Evolutionary conservation across 2,329 filamentous ascomycete species (phyloP).

Genomic region (Diaporthe citriasiana): DNA sequence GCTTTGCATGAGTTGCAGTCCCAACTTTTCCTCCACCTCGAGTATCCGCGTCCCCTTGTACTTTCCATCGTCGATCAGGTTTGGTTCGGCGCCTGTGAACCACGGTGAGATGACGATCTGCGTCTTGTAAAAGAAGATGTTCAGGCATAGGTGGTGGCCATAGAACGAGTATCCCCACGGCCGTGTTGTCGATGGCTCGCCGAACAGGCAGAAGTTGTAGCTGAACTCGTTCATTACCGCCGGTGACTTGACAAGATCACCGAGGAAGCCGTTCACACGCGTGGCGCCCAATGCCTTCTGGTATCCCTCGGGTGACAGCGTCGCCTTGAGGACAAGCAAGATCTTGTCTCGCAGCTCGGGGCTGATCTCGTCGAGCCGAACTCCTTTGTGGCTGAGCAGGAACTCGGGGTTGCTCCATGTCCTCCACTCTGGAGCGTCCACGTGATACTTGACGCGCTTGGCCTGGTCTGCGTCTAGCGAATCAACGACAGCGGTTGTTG

Average conservation of each 20-base stretch:
- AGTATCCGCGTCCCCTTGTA: constrained; percentile 76
- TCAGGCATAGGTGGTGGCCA: constrained; percentile 83
- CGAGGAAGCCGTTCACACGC: constrained; percentile 82
- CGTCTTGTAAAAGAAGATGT: constrained; percentile 74
- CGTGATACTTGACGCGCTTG: constrained; percentile 66
- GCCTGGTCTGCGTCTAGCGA: constrained; percentile 64
- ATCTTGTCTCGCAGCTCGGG: constrained; percentile 61
- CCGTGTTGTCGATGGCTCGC: constrained; percentile 65
- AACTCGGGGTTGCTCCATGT: constrained; percentile 82
- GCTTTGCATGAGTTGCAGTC: constrained; percentile 78
- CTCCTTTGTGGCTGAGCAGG: constrained; percentile 75
- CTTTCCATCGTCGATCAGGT: constrained; percentile 76
- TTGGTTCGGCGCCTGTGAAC: constrained; percentile 86
- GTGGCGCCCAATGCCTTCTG: constrained; percentile 77
- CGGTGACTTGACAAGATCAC: constrained; percentile 73
- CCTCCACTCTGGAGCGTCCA: constrained; percentile 80
- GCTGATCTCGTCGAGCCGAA: constrained; percentile 75
- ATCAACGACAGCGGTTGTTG: constrained; percentile 61
- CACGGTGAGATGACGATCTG: constrained; percentile 80
- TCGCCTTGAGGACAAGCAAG: constrained; percentile 67
- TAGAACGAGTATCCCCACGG: constrained; percentile 84
- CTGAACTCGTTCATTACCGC: constrained; percentile 80
- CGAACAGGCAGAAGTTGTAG: constrained; percentile 83
- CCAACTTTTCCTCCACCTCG: constrained; percentile 73
- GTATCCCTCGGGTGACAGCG: constrained; percentile 79